phyloP scores from a whole-genome alignment of 192 early-diverging fungal species.

The Podila verticillata region DNA sequence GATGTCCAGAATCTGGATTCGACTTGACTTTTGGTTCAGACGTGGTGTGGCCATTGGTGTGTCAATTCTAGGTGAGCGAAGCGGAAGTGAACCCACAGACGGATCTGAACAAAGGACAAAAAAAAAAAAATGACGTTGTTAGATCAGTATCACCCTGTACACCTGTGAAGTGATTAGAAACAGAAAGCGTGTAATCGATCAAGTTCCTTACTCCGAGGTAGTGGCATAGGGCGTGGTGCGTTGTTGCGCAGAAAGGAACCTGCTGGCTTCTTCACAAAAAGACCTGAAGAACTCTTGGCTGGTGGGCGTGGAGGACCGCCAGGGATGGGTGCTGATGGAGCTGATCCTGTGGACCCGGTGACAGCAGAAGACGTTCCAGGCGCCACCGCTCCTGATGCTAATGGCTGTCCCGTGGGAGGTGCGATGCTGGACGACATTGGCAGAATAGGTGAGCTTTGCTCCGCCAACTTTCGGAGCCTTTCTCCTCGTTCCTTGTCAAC shows the following conservation, averaged over 20 bases:
- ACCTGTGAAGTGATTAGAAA: too few species aligned
- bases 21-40: slow-evolving; percentile 26
- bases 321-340: not conserved
- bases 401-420: not conserved
- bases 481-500: slow-evolving; percentile 29
- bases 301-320: slow-evolving; percentile 27
- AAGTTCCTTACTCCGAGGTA: slow-evolving; percentile 28
- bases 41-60: slow-evolving; percentile 25
- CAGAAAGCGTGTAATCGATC: too few species aligned
- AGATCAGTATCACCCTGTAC: too few species aligned
- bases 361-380: not conserved
- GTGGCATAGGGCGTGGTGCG: slow-evolving; percentile 38
- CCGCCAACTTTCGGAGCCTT: slow-evolving; percentile 35
- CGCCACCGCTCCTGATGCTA: not conserved
- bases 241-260: slow-evolving; percentile 44
- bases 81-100: slow-evolving; percentile 25
- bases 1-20: slow-evolving; percentile 49
- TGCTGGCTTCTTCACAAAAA: slow-evolving; percentile 36
- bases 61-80: slow-evolving; percentile 38
- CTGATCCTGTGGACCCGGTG: not conserved
- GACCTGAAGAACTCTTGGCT: slow-evolving; percentile 21
- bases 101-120: slow-evolving; percentile 9
- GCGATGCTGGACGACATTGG: slow-evolving; percentile 6
- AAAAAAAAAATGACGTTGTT: not conserved
- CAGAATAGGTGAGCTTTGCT: slow-evolving; percentile 29